These are phyloP conservation scores for Vanrija sp. DNA, from an alignment of 1,284 basidiomycete species.

Conservation along the genomic window DNA sequence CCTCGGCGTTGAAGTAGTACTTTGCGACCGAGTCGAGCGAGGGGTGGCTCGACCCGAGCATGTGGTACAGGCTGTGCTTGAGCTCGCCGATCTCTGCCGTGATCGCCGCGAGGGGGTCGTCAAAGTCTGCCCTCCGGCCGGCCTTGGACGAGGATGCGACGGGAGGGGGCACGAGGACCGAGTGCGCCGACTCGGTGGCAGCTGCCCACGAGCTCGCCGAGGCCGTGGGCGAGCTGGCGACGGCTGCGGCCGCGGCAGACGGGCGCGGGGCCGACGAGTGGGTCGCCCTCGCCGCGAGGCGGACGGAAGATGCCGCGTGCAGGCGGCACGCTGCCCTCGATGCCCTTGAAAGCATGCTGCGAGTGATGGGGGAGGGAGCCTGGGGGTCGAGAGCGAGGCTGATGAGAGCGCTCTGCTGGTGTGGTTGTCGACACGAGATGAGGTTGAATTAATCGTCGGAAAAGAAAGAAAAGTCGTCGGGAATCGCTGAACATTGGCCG, in stretches of 20 bases:
- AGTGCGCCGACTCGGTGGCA: conserved; percentile 44
- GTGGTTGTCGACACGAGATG: neutral
- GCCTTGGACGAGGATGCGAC: conserved; percentile 4
- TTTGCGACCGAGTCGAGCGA: conserved; percentile 81
- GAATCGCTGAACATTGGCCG: neutral
- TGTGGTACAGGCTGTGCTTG: conserved; percentile 67
- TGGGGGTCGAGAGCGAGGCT: neutral
- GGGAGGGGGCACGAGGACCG: conserved; percentile 30
- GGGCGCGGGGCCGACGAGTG: conserved; percentile 14
- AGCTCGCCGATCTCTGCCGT: conserved; percentile 70
- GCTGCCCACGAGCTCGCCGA: conserved; percentile 38
- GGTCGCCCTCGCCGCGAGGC: neutral
- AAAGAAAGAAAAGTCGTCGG: neutral
- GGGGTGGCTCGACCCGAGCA: conserved; percentile 86
- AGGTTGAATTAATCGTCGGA: neutral
- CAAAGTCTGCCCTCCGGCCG: conserved; percentile 1
- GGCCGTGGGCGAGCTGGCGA: neutral
- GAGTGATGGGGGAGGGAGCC: neutral
- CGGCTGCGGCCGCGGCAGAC: conserved; percentile 3
- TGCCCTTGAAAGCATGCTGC: conserved; percentile 16
- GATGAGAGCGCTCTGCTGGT: neutral
- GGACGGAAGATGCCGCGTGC: neutral
- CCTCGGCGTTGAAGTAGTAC: conserved; percentile 81
- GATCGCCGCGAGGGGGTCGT: conserved; percentile 51
- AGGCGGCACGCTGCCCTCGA: conserved; percentile 4